Evolutionary conservation across 805 yeast genomes (phyloP), one percentile per base, ranked within the genome.

Genomic region (Candida germanica): DNA sequence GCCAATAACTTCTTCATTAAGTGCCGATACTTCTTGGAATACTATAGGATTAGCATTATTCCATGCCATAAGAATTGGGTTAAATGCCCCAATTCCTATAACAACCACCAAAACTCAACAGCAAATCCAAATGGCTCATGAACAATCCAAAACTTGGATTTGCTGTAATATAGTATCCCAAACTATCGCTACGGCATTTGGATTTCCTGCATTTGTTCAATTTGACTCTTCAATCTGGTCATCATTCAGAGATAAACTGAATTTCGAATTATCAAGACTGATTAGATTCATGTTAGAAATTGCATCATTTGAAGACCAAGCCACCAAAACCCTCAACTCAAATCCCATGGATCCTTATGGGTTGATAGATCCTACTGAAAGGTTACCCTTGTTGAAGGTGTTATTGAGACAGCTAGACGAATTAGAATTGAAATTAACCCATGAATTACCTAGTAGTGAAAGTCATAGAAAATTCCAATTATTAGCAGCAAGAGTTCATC

Each of bases 21-120:
- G 94, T 58, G 96, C 98, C 0, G 98, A 93, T 54, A 83, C 96
- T 6, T 83, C 95, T 3, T 91, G 97, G 95, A 87, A 85, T 54
- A 87, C 97, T 1, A 82, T 87, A 15, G 98, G 97, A 0, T 80
- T 87, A 30, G 98, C 98, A 4, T 69, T 88, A 49, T 87, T 86
- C 59, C 96, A 87, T 53, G 98, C 97, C 0, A 83, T 89, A 22
- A 66, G 97, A 36, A 84, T 91, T 11, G 98, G 98, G 0, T 66
- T 93, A 18, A 96, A 93, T 52, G 74, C 88, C 15, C 93, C 68
- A 1, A 20, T 21, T 26, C 26, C 15, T 16, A 15, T 33, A 12
- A 38, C 66, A 73, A 11, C 50, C 7, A 39, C 37, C 26, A 44
- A 43, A 65, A 69, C 49, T 67, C 74, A 33, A 54, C 69, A 73